phyloP scores from a whole-genome alignment of 2,329 filamentous ascomycete genomes.

The Alternaria sp. region DNA sequence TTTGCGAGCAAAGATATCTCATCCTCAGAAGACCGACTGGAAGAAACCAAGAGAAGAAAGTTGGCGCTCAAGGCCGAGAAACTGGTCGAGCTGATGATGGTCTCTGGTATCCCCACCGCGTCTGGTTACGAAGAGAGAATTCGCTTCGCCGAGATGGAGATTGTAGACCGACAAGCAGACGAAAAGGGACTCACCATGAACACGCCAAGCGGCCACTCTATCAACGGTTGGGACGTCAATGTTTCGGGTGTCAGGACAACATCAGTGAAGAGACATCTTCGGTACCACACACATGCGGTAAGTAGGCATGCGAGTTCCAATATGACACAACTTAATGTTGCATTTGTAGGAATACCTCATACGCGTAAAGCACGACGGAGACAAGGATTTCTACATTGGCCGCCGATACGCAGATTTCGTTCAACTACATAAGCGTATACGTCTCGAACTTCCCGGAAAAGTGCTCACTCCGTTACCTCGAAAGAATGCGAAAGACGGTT shows the following conservation, averaged over 20 bases:
- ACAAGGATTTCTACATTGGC: constrained; percentile 79
- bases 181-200: constrained; percentile 88
- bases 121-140: constrained; percentile 98
- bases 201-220: constrained; percentile 86
- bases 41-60: constrained; percentile 95
- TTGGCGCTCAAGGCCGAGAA: constrained; percentile 93
- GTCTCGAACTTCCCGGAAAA: constrained; percentile 88
- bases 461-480: constrained; percentile 84
- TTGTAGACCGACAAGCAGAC: constrained; percentile 91
- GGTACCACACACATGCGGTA: constrained; percentile 91
- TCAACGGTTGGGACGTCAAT: constrained; percentile 98
- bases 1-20: constrained; percentile 98
- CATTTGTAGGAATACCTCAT: constrained; percentile 80
- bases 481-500: constrained; percentile 85
- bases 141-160: constrained; percentile 94
- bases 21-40: constrained; percentile 91
- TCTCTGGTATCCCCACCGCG: constrained; percentile 92
- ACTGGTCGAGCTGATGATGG: constrained; percentile 98
- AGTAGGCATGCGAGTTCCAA: constrained; percentile 45
- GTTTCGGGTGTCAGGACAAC: constrained; percentile 86
- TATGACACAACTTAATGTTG: constrained; percentile 12
- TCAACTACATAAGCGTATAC: constrained; percentile 78
- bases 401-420: constrained; percentile 89
- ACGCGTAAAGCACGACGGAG: constrained; percentile 79
- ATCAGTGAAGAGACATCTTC: constrained; percentile 82